phyloP scores from a whole-genome alignment of 306 rosid genomes.

The Cyclanthera cordifolia region DNA sequence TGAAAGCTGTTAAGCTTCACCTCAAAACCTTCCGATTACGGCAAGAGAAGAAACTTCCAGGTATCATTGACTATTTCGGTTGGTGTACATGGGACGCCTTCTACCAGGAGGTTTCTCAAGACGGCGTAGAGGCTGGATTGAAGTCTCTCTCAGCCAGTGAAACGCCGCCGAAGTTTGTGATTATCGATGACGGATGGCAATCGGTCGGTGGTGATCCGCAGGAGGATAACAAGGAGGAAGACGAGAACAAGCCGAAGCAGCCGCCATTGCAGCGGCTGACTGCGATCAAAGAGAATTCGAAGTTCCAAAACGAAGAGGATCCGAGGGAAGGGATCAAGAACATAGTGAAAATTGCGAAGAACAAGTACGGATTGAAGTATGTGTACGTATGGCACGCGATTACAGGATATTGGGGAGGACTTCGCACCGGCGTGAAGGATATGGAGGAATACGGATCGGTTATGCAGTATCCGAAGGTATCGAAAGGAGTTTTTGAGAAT shows the following conservation, averaged over 20 bases:
- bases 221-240: neutral
- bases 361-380: slow-evolving; percentile 44
- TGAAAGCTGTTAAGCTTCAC: slow-evolving; percentile 40
- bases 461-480: slow-evolving; percentile 41
- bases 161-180: slow-evolving; percentile 67
- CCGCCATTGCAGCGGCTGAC: slow-evolving; percentile 35
- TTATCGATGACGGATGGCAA: slow-evolving; percentile 93
- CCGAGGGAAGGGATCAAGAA: slow-evolving; percentile 44
- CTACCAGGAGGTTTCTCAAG: slow-evolving; percentile 72
- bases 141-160: slow-evolving; percentile 47
- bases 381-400: slow-evolving; percentile 96
- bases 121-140: slow-evolving; percentile 65
- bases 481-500: slow-evolving; percentile 51
- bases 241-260: neutral
- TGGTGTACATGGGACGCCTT: slow-evolving; percentile 99
- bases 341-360: slow-evolving; percentile 48
- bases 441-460: slow-evolving; percentile 48
- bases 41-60: slow-evolving; percentile 78
- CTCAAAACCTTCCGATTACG: slow-evolving; percentile 61
- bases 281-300: slow-evolving; percentile 55
- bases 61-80: slow-evolving; percentile 54
- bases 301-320: slow-evolving; percentile 46
- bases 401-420: slow-evolving; percentile 95
- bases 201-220: slow-evolving; percentile 37
- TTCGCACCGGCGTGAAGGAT: slow-evolving; percentile 52